These are phyloP conservation scores for Claviceps lovelessii DNA, from an alignment of 2,329 filamentous ascomycete species.

Conservation along the genomic window DNA sequence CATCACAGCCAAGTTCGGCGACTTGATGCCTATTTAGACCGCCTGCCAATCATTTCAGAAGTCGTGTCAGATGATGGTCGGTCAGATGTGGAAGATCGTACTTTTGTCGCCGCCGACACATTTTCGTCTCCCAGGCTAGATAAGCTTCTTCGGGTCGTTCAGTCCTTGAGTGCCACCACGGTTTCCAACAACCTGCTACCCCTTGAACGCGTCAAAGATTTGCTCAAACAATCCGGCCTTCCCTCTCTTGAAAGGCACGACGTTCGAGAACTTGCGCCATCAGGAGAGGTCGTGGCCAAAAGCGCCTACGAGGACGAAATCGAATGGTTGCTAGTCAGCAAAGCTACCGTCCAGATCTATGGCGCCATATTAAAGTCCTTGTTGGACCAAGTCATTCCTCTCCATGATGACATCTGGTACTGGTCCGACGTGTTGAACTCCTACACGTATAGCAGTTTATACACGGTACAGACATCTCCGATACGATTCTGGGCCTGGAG, in stretches of 20 bases:
- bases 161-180: conserved; percentile 55
- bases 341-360: conserved; percentile 83
- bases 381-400: conserved; percentile 65
- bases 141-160: conserved; percentile 53
- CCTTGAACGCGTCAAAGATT: conserved; percentile 40
- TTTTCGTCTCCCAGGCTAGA: conserved; percentile 40
- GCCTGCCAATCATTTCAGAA: conserved; percentile 31
- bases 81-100: conserved; percentile 21
- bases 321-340: conserved; percentile 81
- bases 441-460: conserved; percentile 63
- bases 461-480: conserved; percentile 76
- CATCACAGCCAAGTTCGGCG: conserved; percentile 42
- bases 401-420: conserved; percentile 84
- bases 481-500: conserved; percentile 58
- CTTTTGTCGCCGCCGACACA: conserved; percentile 23
- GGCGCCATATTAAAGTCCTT: conserved; percentile 65
- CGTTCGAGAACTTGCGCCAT: conserved; percentile 20
- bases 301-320: conserved; percentile 58
- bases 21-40: conserved; percentile 51
- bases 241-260: conserved; percentile 20
- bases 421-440: conserved; percentile 84
- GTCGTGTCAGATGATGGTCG: conserved; percentile 28
- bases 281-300: conserved; percentile 17
- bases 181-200: conserved; percentile 49
- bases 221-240: conserved; percentile 51